These are phyloP conservation scores for Solanum lycopersicoides DNA, from an alignment of 257 asterid genomes.

Conservation along the genomic window DNA sequence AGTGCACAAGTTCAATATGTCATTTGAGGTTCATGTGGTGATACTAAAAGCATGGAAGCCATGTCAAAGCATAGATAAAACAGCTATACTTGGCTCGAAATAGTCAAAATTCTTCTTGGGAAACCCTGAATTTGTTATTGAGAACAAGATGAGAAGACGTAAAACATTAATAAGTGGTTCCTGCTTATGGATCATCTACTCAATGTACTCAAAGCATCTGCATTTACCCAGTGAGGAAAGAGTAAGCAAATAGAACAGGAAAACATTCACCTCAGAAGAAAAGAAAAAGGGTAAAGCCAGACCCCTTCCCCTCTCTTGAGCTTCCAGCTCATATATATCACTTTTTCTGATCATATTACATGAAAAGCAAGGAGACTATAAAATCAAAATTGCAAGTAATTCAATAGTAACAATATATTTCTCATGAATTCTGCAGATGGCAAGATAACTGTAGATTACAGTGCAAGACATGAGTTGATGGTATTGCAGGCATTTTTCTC, in stretches of 20 bases:
- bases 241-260: background rate
- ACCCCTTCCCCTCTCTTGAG: background rate
- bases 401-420: background rate
- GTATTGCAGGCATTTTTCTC: background rate
- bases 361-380: background rate
- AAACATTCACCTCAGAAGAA: background rate
- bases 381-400: background rate
- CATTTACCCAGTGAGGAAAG: background rate
- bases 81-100: conserved; percentile 51
- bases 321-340: background rate
- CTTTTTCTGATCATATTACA: background rate
- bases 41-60: background rate
- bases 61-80: background rate
- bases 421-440: background rate
- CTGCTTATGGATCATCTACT: conserved; percentile 91
- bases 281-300: background rate
- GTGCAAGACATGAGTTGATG: background rate
- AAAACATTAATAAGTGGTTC: conserved; percentile 71
- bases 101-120: conserved; percentile 75
- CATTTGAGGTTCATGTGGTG: background rate
- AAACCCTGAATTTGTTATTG: conserved; percentile 84
- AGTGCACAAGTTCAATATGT: background rate
- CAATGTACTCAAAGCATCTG: conserved; percentile 90
- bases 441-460: background rate
- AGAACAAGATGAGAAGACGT: conserved; percentile 71